Base-by-base conservation (phyloP, 1,284 basidiomycete species). In the Pseudozyma sp. region DNA sequence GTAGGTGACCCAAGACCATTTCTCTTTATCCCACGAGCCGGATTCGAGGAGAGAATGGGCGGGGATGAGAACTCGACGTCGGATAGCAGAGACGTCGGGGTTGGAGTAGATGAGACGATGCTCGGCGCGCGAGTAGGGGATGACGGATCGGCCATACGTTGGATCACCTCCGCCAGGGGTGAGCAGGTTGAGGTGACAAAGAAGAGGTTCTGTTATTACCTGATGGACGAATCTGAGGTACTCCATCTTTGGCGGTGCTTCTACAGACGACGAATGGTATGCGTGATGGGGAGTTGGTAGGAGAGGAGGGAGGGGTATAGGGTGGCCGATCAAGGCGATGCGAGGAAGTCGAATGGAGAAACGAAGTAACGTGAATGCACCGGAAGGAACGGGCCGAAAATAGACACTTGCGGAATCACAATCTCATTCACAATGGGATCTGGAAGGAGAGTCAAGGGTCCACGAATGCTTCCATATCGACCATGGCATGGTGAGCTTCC, bases 81-180 rank as follows among this genome's bases (percentile, higher is more conserved):
- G 66, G 31, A 72, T 72, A 36, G 72, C 71, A 8, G 63, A 59
- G 3, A 85, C 81, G 25, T 70, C 66, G 2, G 80, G 77, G 38
- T 83, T 83, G 13, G 81, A 77, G 70, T 82, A 80, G 60, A 85
- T 83, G n/a, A 66, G 52, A 1, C 62, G 65, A 16, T 71, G 65
- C 59, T 85, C 83, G 12, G 57, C 36, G 18, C 47, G 45, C 0
- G 78, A 75, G 50, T 78, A 79, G 14, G 81, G 76, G 21, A 85
- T 51, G 6, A 59, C 34, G 36, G 66, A 59, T 5, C 83, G 72
- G 13, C 83, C 83, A 47, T 77, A 85, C 16, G 83, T 82, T 0
- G 82, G 76, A 55, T 85, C 83, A 18, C 77, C 79, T 11, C 63
- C 55, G 31, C 81, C 81, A 1, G 76, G 70, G 5, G 70, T 67